Base-by-base conservation (phyloP, 139 green algal species). In the Nannochloris sp. region DNA sequence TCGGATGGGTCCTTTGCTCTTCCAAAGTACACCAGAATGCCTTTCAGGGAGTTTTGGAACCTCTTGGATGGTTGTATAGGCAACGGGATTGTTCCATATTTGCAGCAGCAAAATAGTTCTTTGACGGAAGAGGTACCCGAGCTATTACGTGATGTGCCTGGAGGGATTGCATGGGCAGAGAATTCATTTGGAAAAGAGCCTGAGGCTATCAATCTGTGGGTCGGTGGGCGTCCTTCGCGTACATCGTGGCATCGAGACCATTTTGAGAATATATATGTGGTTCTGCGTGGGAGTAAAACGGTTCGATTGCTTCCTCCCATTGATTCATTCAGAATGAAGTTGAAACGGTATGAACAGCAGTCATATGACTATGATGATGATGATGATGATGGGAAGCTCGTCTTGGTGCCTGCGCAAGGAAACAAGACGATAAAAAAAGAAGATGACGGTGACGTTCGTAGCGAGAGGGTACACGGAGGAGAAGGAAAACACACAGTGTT, bases 171-270 rank as follows among this genome's bases (percentile, higher is more conserved):
- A 31, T 87, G 80, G 80, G 81, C 77, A 5, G 59, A 51, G 16
- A 59, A 71, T 7, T 81, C 73, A 1, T 79, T 87, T 62, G 80
- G 75, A 7, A 40, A 21, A 3, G 37, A 23, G 5, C 80, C 81
- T 5, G 85, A 91, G 34, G 84, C 84, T 5, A 72, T 87, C 11
- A 91, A 91, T 54, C 18, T 91, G 4, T 91, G 84, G 85, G 83
- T 95, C 4, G 89, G 89, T 1, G 83, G 91, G 62, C 63, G 78
- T 27, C 74, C 79, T 25, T 85, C 73, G 23, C 66, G 81, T 4
- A 95, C 89, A 8, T 88, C 78, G 48, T 96, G 84, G 65, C 89
- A 96, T 68, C 91, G 89, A 60, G 83, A 90, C 49, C 83, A 87
- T 56, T 96, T 91, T 64, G 88, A 96, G 67, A 96, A 96, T 66